Evolutionary conservation across 2,329 filamentous ascomycete species (phyloP).

Genomic region (Penicillium oxalicum): DNA sequence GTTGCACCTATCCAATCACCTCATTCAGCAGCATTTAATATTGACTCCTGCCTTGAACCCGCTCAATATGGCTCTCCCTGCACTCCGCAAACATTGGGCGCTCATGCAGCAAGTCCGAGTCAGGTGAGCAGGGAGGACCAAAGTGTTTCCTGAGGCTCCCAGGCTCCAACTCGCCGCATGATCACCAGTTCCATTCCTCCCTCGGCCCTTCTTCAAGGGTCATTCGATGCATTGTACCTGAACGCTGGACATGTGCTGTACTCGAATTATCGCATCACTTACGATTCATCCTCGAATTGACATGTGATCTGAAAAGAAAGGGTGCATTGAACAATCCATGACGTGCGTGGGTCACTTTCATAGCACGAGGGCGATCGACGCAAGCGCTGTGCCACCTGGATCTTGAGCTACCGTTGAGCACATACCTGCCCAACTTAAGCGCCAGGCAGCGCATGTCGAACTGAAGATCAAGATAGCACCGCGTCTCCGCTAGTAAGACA

Average conservation of each 20-base stretch:
- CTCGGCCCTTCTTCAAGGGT: background rate
- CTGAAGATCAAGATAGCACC: conserved; percentile 18
- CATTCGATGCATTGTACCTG: conserved; percentile 9
- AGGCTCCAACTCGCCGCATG: conserved; percentile 13
- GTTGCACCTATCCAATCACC: no score
- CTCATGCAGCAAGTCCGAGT: conserved; percentile 27
- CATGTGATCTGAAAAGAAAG: background rate
- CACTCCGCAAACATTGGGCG: conserved; percentile 15
- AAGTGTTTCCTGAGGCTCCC: conserved; percentile 1
- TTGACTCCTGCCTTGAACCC: no score
- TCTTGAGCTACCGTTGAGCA: conserved; percentile 21
- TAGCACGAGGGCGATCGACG: conserved; percentile 20
- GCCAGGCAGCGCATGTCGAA: conserved; percentile 23
- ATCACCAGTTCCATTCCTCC: conserved; percentile 2
- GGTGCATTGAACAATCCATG: conserved; percentile 6
- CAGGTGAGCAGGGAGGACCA: conserved; percentile 13
- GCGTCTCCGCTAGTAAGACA: conserved; percentile 8
- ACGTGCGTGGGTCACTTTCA: conserved; percentile 24
- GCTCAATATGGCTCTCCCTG: no score
- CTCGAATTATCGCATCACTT: background rate
- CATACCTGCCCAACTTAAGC: conserved; percentile 23
- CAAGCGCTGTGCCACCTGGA: conserved; percentile 22
- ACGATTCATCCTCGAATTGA: no score
- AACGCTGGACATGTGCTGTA: background rate
- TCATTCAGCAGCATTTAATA: no score